Evolutionary conservation across 2,329 filamentous ascomycete genomes (phyloP), one percentile per base, ranked within the genome.

Genomic region (Cadophora luteo-olivacea): DNA sequence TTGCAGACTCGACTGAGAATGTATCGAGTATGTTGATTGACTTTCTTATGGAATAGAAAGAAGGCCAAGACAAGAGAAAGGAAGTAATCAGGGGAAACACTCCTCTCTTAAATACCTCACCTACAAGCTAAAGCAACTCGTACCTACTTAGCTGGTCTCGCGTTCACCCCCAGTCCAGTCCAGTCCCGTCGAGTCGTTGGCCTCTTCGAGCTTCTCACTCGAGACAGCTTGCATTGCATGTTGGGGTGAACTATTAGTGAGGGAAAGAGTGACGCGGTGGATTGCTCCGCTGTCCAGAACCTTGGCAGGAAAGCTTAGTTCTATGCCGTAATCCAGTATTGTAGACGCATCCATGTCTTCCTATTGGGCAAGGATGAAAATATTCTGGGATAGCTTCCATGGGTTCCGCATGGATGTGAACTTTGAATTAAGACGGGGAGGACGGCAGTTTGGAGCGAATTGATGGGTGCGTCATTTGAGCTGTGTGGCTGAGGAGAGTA

Each of bases 221-320:
- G 52, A 49, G 25, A 55, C 52, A 55, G 52, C 52, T 55, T 54
- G 51, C 41, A 45, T 25, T 41, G 55, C 55, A 58, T 58, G 55
- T 33, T 58, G 55, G 55, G 33, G 32, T 45, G 32, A 36, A 36
- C 7, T n/a, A 9, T 38, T 14, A 9, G 36, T 14, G 12, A 38
- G 16, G 25, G 29, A 36, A 32, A 9, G 16, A 22, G 55, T 58
- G 55, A 60, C 57, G 57, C 33, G 57, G 33, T 60, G 33, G 33
- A 45, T 48, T 24, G n/a, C 58, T 62, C 48, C 57, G 62, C 62
- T 64, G 49, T 67, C 62, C 25, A 52, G 11, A 49, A 38, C 25
- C 61, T 65, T 65, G 61, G 61, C 54, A 66, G 16, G 48, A 70
- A 67, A 69, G 65, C 65, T 66, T 67, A 62, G 48, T 38, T 24